Evolutionary conservation across 768 basidiomycete species (phyloP), one percentile per base, ranked within the genome.

Genomic region (Trametes gibbosa): DNA sequence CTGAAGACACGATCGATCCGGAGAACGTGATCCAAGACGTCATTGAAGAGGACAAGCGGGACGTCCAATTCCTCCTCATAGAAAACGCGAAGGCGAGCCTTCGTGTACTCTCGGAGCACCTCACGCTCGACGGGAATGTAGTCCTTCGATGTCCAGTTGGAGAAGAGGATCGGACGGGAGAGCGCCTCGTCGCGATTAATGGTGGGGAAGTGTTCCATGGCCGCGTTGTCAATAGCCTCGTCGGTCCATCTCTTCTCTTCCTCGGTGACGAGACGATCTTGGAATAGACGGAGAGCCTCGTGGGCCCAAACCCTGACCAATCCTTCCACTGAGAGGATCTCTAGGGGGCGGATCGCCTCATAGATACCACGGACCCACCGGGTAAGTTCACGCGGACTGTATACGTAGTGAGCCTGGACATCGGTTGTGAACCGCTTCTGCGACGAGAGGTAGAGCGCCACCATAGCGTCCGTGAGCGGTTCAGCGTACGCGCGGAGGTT

Each of bases 21-120:
- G 25, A 99, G 83, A 40, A 98, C 97, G 67, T 99, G 97, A 68
- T 99, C 97, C 59, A 98, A 81, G 10, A 98, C 96, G 68, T 98
- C 96, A 69, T 99, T 98, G 82, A 98, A 99, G 21, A 99, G 82
- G 23, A 99, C 97, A 29, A 99, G 85, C 10, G 92, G 95, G 2
- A 98, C 97, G 62, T 99, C 97, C 52, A 99, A 76, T 74, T 99
- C 97, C 76, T 98, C 97, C 72, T 99, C 97, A 67, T 98, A 97
- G 76, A 98, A 99, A n/a, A 98, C 92, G 12, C 92, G 87, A 19
- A 99, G 81, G 42, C 97, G 88, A 19, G 96, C 95, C 74, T 98
- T 98, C 21, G 93, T 95, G 72, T 95, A 98, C 66, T 98, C 97
- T 46, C 97, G 86, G 12, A 99, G 84, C 34, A 84, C 80, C 66